Evolutionary conservation across 768 basidiomycete species (phyloP), one percentile per base, ranked within the genome.

Genomic region (Suillus plorans): DNA sequence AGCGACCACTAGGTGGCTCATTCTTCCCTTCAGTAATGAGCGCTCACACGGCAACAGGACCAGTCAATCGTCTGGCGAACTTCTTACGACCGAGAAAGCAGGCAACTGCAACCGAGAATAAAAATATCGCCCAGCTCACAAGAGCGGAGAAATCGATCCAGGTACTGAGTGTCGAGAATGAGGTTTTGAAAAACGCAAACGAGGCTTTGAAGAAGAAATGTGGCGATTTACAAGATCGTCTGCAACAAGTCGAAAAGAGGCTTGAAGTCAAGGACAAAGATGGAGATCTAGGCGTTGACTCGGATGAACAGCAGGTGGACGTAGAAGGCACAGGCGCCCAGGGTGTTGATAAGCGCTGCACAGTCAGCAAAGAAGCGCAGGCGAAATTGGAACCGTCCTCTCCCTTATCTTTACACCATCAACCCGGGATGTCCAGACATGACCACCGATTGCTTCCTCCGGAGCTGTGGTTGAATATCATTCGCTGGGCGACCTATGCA

Each of bases 391-490:
- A 39, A 16, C 39, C 22, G 39, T 28, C 25, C 2, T 18, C 22
- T 28, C 16, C 57, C 57, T 41, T 59, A 25, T 59, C 25, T 41
- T 41, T 31, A 20, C 39, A 12, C 12, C 57, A 9, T 58, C 57
- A 25, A 31, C 7, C 41, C 6, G 58, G 28, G 5, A 59, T 59
- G 58, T 42, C 41, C 25, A 59, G 5, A 20, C 20, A 31, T 4
- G 58, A 42, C 25, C 57, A 42, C 18, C 58, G 10, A 42, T 20
- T 65, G 39, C 74, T 87, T 25, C 86, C 86, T 10, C 74, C 80
- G 22, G 87, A 89, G 68, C 69, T 88, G 36, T 87, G 85, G 86
- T 72, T 85, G 14, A 70, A 81, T 56, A 80, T 89, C 20, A 79
- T 89, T 58, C 74, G 77, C 61, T 79, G 79, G 79, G 81, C 82